Base-by-base conservation (phyloP, 2,329 filamentous ascomycete genomes). In the Neurospora crassa region DNA sequence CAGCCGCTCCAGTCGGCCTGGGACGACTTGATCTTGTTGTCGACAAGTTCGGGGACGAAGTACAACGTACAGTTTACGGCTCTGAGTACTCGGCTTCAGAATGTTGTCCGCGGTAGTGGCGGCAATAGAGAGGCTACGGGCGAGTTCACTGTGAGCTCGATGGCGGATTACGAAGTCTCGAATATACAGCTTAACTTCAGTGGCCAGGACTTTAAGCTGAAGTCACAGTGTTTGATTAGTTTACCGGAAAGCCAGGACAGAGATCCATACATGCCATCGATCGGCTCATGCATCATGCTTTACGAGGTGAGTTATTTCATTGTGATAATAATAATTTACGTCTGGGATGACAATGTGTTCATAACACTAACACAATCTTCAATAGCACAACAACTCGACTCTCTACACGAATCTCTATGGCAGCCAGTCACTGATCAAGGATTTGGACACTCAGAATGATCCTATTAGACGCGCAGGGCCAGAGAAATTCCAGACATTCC, bases 1-100 rank as follows among this genome's bases (percentile, higher is more conserved):
- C 79, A 82, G 45, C 85, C 85, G 14, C 78, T 84, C 59, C 80
- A 81, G 42, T 83, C 85, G 5, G 86, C 85, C 1, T 88, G 86
- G 86, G 80, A 85, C 67, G 83, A 87, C 68, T 77, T 80, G 59
- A 76, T 86, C 16, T 74, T 78, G 6, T 74, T 87, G n/a, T 80
- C 81, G 5, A 81, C 77, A 40, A 78, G 78, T 1, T 34, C 14
- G 14, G 80, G 79, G 4, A 76, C 78, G 67, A 78, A 80, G 40
- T 81, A 82, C 70, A 77, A 80, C 11, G 77, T 84, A 24, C 81
- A 84, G 71, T 76, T 87, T 40, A 80, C 83, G 3, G 84, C 83
- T 8, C 77, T 87, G 4, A 81, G 84, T 70, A 84, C 83, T 0
- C 80, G 78, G 18, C 76, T 87, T 67, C 76, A 80, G 2, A 76